Evolutionary conservation across 306 rosid species (phyloP).

Genomic region (Carpinus viminea): DNA sequence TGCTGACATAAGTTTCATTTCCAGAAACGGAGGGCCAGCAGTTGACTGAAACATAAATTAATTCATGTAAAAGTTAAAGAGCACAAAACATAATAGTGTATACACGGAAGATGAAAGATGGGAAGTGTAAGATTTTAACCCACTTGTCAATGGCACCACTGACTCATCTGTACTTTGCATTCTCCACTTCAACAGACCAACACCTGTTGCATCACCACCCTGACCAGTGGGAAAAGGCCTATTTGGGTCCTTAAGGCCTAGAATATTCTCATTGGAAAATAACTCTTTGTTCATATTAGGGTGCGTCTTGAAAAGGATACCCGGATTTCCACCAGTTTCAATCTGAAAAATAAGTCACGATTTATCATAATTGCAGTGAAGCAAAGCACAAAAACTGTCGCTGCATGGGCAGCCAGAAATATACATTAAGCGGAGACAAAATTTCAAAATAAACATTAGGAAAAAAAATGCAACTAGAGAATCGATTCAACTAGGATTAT

Average conservation of each 20-base stretch:
- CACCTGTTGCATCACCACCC: conserved; percentile 79
- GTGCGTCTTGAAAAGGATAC: conserved; percentile 91
- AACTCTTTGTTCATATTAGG: conserved; percentile 96
- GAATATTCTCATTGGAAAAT: conserved; percentile 67
- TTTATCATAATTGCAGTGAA: conserved; percentile 3
- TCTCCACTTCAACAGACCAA: conserved; percentile 89
- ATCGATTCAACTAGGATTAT: too few relatives aligned
- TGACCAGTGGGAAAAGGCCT: conserved; percentile 95
- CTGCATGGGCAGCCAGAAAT: background rate
- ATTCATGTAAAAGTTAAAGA: conserved; percentile 17
- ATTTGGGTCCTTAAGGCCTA: conserved; percentile 75
- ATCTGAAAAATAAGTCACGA: conserved; percentile 50
- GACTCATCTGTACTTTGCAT: conserved; percentile 88
- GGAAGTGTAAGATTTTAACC: conserved; percentile 28
- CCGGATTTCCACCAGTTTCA: conserved; percentile 79
- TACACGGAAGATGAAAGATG: background rate
- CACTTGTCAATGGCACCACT: conserved; percentile 77
- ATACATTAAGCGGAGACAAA: background rate
- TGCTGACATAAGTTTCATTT: conserved; percentile 90
- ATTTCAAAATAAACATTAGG: background rate
- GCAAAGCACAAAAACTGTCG: conserved; percentile 16
- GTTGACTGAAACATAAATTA: conserved; percentile 67
- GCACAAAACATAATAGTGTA: background rate
- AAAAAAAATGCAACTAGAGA: background rate
- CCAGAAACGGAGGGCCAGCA: conserved; percentile 99